phyloP scores from a whole-genome alignment of 2,329 filamentous ascomycete species.

The Paraphaeosphaeria sporulosa region DNA sequence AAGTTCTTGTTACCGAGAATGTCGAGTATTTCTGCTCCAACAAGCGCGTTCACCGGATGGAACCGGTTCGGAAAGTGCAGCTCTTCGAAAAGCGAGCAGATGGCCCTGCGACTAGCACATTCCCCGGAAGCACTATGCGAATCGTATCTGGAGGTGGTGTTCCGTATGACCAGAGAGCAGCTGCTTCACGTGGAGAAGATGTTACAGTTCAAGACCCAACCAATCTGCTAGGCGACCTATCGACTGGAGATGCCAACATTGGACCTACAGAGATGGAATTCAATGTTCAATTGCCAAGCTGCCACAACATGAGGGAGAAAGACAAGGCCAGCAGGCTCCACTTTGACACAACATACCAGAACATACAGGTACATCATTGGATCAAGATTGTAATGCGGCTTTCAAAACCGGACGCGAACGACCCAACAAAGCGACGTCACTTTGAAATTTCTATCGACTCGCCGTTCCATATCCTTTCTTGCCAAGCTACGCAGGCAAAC shows the following conservation, averaged over 20 bases:
- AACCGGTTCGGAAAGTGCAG: slow-evolving; percentile 82
- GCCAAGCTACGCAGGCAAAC: slow-evolving; percentile 90
- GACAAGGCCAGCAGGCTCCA: slow-evolving; percentile 73
- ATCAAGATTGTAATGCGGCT: slow-evolving; percentile 97
- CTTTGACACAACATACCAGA: slow-evolving; percentile 92
- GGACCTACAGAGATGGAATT: slow-evolving; percentile 94
- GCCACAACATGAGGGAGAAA: slow-evolving; percentile 79
- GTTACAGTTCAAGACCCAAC: slow-evolving; percentile 62
- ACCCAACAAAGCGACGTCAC: slow-evolving; percentile 81
- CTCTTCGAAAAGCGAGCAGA: slow-evolving; percentile 90
- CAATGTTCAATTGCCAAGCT: slow-evolving; percentile 89
- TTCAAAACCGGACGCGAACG: slow-evolving; percentile 80
- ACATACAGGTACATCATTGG: slow-evolving; percentile 94
- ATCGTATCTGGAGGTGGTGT: slow-evolving; percentile 84
- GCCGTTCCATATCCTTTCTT: slow-evolving; percentile 91
- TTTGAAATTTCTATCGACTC: slow-evolving; percentile 98
- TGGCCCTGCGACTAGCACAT: slow-evolving; percentile 74
- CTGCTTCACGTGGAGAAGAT: slow-evolving; percentile 64
- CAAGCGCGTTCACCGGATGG: slow-evolving; percentile 83
- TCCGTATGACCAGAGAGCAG: slow-evolving; percentile 66
- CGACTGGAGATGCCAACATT: slow-evolving; percentile 73
- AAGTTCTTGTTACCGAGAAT: slow-evolving; percentile 89
- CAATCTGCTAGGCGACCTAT: slow-evolving; percentile 83
- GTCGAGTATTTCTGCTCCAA: slow-evolving; percentile 91
- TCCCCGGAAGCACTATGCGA: slow-evolving; percentile 76